A percentile compares a stretch with the other conserved stretches of the same genome.
Conservation (phyloP, 805 yeast genomes). For the Saturnispora halmiae region DNA sequence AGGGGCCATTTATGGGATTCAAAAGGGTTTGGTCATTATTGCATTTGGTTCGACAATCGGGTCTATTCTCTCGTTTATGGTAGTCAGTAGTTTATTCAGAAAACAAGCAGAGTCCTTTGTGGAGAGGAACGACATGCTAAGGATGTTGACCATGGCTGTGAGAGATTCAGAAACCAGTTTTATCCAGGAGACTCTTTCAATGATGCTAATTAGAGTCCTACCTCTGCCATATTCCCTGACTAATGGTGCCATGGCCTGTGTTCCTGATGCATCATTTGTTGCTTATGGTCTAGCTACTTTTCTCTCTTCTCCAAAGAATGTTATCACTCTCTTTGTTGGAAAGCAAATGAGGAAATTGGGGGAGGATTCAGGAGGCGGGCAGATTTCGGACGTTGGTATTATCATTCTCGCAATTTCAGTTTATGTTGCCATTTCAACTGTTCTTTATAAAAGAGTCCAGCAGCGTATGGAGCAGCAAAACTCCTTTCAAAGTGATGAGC, state of each 20-base stretch:
- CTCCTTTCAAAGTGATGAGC: background rate
- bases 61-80: conserved; percentile 61
- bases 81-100: conserved; percentile 52
- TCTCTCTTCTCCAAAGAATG: conserved; percentile 71
- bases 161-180: conserved; percentile 37
- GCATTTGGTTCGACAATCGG: conserved; percentile 65
- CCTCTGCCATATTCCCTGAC: conserved; percentile 91
- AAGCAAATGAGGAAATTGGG: conserved; percentile 64
- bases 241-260: conserved; percentile 85
- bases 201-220: conserved; percentile 70
- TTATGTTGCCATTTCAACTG: conserved; percentile 51
- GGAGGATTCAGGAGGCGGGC: conserved; percentile 35
- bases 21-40: conserved; percentile 67
- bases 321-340: conserved; percentile 74
- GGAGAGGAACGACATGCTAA: conserved; percentile 51
- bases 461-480: background rate
- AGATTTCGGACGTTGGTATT: conserved; percentile 54
- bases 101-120: conserved; percentile 54
- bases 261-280: conserved; percentile 59
- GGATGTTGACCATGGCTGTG: conserved; percentile 66
- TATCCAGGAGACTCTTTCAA: conserved; percentile 52
- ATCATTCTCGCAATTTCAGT: conserved; percentile 48
- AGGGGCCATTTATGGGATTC: conserved; percentile 80
- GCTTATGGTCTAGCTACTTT: conserved; percentile 65
- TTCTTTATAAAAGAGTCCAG: conserved; percentile 53